Conservation (phyloP, 2,329 filamentous ascomycete species). For the Diaporthe longicolla region DNA sequence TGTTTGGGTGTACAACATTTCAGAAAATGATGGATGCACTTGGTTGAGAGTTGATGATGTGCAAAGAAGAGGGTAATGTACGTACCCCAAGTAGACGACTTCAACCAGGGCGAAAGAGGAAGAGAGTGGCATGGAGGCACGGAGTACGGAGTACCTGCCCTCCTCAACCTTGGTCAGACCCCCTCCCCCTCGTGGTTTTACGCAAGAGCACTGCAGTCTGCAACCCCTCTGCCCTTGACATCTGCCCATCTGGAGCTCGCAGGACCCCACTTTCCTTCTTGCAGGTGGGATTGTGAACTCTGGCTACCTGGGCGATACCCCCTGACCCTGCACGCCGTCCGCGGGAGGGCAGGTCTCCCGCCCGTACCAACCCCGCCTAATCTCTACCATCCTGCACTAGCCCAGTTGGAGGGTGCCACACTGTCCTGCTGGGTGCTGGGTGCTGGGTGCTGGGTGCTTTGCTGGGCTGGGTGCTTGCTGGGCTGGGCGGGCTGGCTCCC, state of each 20-base stretch:
- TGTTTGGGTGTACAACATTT: background rate
- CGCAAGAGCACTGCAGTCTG: background rate
- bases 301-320: slow-evolving; percentile 14
- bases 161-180: background rate
- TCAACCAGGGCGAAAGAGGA: background rate
- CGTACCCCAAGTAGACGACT: too few species aligned
- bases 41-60: too few species aligned
- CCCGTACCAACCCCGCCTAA: slow-evolving; percentile 35
- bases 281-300: slow-evolving; percentile 38
- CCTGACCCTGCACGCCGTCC: background rate
- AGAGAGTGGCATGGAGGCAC: background rate
- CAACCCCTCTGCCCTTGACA: slow-evolving; percentile 36
- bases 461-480: slow-evolving; percentile 1
- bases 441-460: background rate
- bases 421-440: slow-evolving; percentile 38
- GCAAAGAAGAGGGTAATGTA: background rate
- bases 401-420: slow-evolving; percentile 31
- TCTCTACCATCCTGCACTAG: slow-evolving; percentile 37
- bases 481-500: slow-evolving; percentile 39
- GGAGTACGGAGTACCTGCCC: background rate
- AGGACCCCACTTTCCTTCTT: slow-evolving; percentile 38
- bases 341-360: background rate
- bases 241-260: slow-evolving; percentile 37
- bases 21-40: background rate
- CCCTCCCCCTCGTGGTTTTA: slow-evolving; percentile 31